Conservation (phyloP, 108 stramenopile species). For the Skeletonema costatum region DNA sequence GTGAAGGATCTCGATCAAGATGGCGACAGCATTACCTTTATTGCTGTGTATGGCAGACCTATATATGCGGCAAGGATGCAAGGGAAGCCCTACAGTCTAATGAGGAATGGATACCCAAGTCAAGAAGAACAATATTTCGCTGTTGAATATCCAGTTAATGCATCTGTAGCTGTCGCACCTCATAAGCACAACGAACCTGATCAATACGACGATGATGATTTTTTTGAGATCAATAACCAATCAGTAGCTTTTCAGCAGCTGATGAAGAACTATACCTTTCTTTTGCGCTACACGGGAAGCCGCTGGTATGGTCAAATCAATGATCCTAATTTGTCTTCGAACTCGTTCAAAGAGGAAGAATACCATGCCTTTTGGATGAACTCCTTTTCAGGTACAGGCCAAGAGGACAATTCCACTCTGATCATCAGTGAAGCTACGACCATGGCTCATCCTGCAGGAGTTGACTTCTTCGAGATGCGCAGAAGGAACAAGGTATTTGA, state of each 20-base stretch:
- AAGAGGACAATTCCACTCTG: conserved; percentile 6
- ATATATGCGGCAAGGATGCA: conserved; percentile 16
- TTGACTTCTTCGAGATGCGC: conserved; percentile 14
- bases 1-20: conserved; percentile 11
- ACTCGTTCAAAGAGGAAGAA: neutral
- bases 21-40: conserved; percentile 11
- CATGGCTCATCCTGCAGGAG: neutral
- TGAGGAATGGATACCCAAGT: conserved; percentile 27
- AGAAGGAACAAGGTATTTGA: conserved; percentile 1
- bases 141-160: conserved; percentile 11
- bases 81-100: conserved; percentile 29
- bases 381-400: neutral
- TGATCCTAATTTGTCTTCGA: neutral
- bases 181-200: conserved; percentile 20
- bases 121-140: conserved; percentile 8
- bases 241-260: conserved; percentile 21
- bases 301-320: conserved; percentile 34
- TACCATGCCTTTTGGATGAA: conserved; percentile 5
- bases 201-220: conserved; percentile 35
- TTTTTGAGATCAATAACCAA: conserved; percentile 27
- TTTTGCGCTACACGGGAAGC: conserved; percentile 29
- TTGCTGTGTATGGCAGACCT: conserved; percentile 36
- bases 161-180: neutral
- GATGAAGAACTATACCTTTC: conserved; percentile 41
- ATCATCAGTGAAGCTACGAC: neutral